phyloP scores from a whole-genome alignment of 768 basidiomycete species.

The Lactarius evosmus region DNA sequence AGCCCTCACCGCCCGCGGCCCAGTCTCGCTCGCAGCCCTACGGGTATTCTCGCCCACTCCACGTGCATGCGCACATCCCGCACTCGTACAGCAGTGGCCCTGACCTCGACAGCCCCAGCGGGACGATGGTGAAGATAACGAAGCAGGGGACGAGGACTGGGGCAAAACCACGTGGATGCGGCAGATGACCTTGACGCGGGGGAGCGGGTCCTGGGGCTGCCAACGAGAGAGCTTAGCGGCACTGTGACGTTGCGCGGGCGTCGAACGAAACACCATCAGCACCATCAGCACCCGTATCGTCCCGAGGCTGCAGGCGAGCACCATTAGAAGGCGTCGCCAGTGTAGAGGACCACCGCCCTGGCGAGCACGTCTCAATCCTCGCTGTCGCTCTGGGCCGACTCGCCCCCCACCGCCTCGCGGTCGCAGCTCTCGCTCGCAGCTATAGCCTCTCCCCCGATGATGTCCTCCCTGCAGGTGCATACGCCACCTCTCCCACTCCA shows the following conservation, averaged over 20 bases:
- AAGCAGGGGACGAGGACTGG: conserved; percentile 83
- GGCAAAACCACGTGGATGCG: conserved; percentile 73
- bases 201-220: conserved; percentile 29
- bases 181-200: conserved; percentile 57
- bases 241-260: conserved; percentile 42
- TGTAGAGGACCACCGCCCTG: conserved; percentile 10
- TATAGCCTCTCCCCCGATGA: not conserved
- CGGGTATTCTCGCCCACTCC: conserved; percentile 5
- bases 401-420: conserved; percentile 31
- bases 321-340: conserved; percentile 20
- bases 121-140: conserved; percentile 60
- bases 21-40: not conserved
- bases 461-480: conserved; percentile 2
- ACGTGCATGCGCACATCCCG: not conserved
- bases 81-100: conserved; percentile 28
- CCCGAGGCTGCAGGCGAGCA: conserved; percentile 30
- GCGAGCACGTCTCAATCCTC: conserved; percentile 31
- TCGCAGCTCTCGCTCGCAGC: conserved; percentile 23
- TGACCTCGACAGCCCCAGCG: conserved; percentile 33
- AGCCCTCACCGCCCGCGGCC: conserved; percentile 31
- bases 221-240: conserved; percentile 31
- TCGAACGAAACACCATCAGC: conserved; percentile 24
- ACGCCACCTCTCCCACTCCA: not conserved
- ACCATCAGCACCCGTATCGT: conserved; percentile 42
- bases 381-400: conserved; percentile 22